Percentiles rank a stretch among this genome's conserved stretches.
Evolutionary conservation across 2,329 filamentous ascomycete genomes (phyloP).

Genomic region (Sclerotinia borealis): DNA sequence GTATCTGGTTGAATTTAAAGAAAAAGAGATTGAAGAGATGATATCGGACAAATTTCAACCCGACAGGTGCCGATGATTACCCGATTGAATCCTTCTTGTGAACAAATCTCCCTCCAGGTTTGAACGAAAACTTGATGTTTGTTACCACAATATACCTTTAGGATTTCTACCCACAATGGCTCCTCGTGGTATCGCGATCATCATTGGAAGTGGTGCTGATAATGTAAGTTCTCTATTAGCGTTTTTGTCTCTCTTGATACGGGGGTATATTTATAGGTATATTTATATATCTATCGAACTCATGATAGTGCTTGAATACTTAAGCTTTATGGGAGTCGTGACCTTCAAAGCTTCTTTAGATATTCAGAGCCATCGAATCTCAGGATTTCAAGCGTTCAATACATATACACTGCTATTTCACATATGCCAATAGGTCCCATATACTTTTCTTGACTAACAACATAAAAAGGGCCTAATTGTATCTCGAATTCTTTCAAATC

Average conservation of each 20-base stretch:
- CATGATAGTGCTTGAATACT: too few species aligned
- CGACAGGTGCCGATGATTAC: neutral
- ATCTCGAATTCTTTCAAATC: conserved; percentile 46
- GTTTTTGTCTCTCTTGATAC: too few species aligned
- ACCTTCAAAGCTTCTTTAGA: too few species aligned
- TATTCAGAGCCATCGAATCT: too few species aligned
- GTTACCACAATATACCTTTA: neutral
- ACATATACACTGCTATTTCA: too few species aligned
- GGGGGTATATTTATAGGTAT: too few species aligned
- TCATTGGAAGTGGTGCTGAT: neutral
- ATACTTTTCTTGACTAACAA: neutral
- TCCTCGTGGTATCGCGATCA: neutral
- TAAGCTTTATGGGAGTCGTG: too few species aligned
- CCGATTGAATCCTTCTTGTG: neutral
- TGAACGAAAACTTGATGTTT: neutral
- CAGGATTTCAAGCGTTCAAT: too few species aligned
- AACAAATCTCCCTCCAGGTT: neutral
- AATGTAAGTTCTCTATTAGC: too few species aligned
- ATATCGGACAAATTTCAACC: neutral
- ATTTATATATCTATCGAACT: too few species aligned
- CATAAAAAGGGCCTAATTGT: neutral
- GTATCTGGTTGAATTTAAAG: neutral
- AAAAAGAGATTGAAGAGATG: neutral
- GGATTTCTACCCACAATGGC: neutral
- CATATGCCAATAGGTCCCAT: too few species aligned